These are phyloP conservation scores for Kodamaea hsintzibuensis DNA, from an alignment of 805 yeast genomes.

Conservation along the genomic window DNA sequence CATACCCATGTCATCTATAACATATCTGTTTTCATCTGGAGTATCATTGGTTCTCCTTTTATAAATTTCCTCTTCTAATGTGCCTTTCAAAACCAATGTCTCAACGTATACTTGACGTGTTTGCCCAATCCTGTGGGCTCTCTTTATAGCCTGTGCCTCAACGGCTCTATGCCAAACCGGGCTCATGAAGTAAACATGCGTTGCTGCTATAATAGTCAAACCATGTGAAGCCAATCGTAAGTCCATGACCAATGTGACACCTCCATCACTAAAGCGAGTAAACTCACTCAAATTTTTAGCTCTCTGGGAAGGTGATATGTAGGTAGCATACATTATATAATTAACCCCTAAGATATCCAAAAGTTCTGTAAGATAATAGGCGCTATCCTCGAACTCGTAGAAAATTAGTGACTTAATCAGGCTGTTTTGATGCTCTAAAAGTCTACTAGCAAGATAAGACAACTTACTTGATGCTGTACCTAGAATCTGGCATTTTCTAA, in stretches of 20 bases:
- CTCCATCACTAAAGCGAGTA: conserved; percentile 43
- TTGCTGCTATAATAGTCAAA: conserved; percentile 64
- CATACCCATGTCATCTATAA: conserved; percentile 62
- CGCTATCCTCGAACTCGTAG: conserved; percentile 71
- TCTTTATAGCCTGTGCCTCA: conserved; percentile 75
- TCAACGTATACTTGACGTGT: conserved; percentile 64
- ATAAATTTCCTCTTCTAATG: conserved; percentile 71
- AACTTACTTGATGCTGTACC: conserved; percentile 68
- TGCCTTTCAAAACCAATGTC: conserved; percentile 59
- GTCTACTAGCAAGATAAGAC: conserved; percentile 56
- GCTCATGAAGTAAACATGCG: conserved; percentile 66
- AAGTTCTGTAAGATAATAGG: conserved; percentile 65
- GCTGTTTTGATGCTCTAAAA: conserved; percentile 51
- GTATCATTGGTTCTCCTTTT: conserved; percentile 28
- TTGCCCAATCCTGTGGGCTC: conserved; percentile 79
- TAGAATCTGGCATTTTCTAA: conserved; percentile 33
- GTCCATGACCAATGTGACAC: conserved; percentile 64
- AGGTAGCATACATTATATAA: conserved; percentile 65
- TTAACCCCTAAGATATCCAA: conserved; percentile 61
- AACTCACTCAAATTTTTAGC: conserved; percentile 54
- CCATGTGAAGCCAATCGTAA: conserved; percentile 69
- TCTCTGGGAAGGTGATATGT: conserved; percentile 50
- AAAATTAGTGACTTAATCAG: conserved; percentile 60
- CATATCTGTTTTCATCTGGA: conserved; percentile 28
- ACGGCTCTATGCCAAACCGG: conserved; percentile 71